These are phyloP conservation scores for Silene vulgaris DNA, from an alignment of 179 eudicot species.

Conservation along the genomic window DNA sequence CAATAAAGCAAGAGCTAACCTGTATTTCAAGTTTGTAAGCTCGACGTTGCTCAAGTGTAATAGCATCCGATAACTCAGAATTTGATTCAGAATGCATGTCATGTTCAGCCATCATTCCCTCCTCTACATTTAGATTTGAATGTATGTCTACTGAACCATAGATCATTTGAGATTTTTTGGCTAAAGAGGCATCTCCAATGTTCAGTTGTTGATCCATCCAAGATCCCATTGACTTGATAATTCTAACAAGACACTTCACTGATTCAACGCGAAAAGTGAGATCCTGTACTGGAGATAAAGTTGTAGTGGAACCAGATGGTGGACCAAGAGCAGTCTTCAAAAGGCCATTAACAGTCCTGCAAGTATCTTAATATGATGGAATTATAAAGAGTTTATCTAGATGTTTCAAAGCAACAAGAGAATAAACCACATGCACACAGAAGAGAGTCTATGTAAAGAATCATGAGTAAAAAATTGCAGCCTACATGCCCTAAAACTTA, in stretches of 20 bases:
- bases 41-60: slow-evolving; percentile 87
- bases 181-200: slow-evolving; percentile 45
- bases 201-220: slow-evolving; percentile 96
- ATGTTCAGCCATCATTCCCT: slow-evolving; percentile 51
- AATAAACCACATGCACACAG: not conserved
- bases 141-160: slow-evolving; percentile 42
- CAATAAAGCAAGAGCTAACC: slow-evolving; percentile 37
- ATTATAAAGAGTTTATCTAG: slow-evolving; percentile 59
- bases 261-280: slow-evolving; percentile 82
- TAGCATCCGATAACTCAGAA: slow-evolving; percentile 72
- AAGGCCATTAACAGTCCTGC: slow-evolving; percentile 99
- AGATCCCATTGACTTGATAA: slow-evolving; percentile 77
- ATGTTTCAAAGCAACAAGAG: slow-evolving; percentile 26
- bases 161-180: slow-evolving; percentile 43
- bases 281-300: slow-evolving; percentile 84
- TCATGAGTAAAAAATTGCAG: not conserved
- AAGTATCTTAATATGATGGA: slow-evolving; percentile 58
- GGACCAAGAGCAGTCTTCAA: slow-evolving; percentile 94
- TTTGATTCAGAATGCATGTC: slow-evolving; percentile 64
- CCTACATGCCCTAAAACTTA: slow-evolving; percentile 1
- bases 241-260: slow-evolving; percentile 83
- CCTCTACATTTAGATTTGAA: slow-evolving; percentile 48
- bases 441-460: not conserved
- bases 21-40: slow-evolving; percentile 86
- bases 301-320: slow-evolving; percentile 83